Evolutionary conservation across 176 grass and related monocot genomes (phyloP).

Genomic region (Pontederia paniculata): DNA sequence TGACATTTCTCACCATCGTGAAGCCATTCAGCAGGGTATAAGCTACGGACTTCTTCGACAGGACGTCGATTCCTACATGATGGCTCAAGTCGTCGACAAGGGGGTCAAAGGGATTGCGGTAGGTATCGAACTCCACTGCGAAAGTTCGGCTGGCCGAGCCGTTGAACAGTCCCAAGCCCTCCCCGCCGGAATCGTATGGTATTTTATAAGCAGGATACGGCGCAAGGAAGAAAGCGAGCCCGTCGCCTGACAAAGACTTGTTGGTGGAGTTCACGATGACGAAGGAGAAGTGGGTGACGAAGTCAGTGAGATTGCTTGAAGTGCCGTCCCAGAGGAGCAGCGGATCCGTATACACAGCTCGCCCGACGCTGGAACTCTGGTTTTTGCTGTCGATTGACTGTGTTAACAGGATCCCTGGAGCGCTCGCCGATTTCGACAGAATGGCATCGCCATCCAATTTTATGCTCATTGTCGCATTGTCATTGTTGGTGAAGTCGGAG

Average conservation of each 20-base stretch:
- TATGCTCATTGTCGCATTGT: too few species aligned
- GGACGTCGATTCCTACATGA: constrained; percentile 39
- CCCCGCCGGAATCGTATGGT: background rate
- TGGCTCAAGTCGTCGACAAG: background rate
- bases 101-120: constrained; percentile 22
- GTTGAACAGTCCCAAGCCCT: constrained; percentile 22
- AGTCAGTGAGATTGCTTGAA: constrained; percentile 9
- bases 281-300: constrained; percentile 22
- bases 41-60: constrained; percentile 23
- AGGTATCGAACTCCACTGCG: constrained; percentile 48
- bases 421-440: too few species aligned
- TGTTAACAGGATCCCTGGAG: too few species aligned
- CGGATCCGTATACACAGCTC: background rate
- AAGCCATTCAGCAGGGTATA: constrained; percentile 11
- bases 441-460: too few species aligned
- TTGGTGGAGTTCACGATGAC: background rate
- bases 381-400: too few species aligned
- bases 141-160: constrained; percentile 13
- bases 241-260: constrained; percentile 1
- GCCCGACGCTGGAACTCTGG: background rate
- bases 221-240: constrained; percentile 25
- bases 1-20: constrained; percentile 18
- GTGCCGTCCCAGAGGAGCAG: constrained; percentile 11
- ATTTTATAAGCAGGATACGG: background rate
- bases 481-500: too few species aligned